Conservation (phyloP, 2,329 filamentous ascomycete species). For the Colletotrichum navitas region DNA sequence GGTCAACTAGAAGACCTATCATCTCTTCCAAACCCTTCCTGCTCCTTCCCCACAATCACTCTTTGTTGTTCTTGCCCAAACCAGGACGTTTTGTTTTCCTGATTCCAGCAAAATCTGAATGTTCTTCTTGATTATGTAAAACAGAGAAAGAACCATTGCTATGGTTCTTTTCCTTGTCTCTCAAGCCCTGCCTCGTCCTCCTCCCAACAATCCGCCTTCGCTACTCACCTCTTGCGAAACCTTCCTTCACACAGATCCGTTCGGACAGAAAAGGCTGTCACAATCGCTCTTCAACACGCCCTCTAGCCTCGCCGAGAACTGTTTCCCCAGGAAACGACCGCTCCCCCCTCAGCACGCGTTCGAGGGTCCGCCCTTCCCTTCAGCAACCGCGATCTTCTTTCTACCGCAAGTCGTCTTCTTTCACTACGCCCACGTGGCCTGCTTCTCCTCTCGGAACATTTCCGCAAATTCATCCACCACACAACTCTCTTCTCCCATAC, state of each 20-base stretch:
- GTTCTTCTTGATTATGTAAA: neutral
- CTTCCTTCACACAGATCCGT: neutral
- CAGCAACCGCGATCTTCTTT: neutral
- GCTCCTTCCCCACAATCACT: neutral
- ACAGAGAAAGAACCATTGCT: no score
- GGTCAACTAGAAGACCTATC: no score
- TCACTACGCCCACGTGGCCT: neutral
- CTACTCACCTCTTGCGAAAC: neutral
- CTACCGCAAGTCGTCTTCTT: neutral
- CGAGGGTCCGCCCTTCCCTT: neutral
- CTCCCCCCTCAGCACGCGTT: neutral
- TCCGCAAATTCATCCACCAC: fast-evolving
- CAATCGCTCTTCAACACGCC: neutral
- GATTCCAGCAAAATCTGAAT: no score
- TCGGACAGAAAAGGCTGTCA: no score
- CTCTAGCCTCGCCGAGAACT: neutral
- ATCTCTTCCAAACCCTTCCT: neutral
- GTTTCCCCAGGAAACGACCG: no score
- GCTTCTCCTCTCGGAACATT: neutral
- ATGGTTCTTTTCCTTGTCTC: neutral
- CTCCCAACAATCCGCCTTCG: neutral
- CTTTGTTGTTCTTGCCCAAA: neutral
- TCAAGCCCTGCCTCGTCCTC: neutral
- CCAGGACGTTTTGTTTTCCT: neutral
- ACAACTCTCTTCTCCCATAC: no score